Percentiles rank a stretch among this genome's conserved stretches.
Conservation (phyloP, 192 early-diverging fungal genomes). For the Gonapodya prolifera region DNA sequence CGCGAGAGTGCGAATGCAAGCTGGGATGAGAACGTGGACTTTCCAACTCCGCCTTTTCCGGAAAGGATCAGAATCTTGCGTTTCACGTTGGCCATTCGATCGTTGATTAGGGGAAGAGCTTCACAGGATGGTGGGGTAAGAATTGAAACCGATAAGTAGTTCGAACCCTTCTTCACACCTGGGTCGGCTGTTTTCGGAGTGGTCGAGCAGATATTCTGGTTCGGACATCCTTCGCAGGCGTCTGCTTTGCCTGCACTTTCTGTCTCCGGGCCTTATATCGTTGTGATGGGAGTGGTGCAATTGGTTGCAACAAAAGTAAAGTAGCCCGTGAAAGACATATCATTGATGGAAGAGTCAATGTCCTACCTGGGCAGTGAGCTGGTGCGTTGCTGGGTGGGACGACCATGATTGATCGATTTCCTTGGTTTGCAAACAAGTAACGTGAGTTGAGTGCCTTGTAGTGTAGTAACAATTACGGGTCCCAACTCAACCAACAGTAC, state of each 20-base stretch:
- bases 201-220: conserved; percentile 61
- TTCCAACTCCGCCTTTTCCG: conserved; percentile 98
- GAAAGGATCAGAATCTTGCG: conserved; percentile 92
- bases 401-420: no score
- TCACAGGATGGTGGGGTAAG: not conserved
- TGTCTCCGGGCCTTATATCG: conserved; percentile 51
- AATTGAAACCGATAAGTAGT: not conserved
- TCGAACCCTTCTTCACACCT: conserved; percentile 23
- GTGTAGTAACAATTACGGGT: no score
- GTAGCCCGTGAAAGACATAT: not conserved
- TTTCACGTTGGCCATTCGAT: conserved; percentile 50
- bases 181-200: conserved; percentile 72
- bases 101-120: conserved; percentile 51
- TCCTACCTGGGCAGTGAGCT: conserved; percentile 56
- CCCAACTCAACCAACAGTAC: no score
- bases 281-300: not conserved
- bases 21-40: conserved; percentile 82
- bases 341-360: not conserved
- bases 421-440: no score
- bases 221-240: conserved; percentile 72
- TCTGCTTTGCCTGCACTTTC: conserved; percentile 54
- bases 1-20: conserved; percentile 64
- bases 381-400: conserved; percentile 36
- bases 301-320: not conserved
- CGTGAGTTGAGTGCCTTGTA: no score